Evolutionary conservation across 2,329 filamentous ascomycete genomes (phyloP).

Genomic region (Paraphaeosphaeria sporulosa): DNA sequence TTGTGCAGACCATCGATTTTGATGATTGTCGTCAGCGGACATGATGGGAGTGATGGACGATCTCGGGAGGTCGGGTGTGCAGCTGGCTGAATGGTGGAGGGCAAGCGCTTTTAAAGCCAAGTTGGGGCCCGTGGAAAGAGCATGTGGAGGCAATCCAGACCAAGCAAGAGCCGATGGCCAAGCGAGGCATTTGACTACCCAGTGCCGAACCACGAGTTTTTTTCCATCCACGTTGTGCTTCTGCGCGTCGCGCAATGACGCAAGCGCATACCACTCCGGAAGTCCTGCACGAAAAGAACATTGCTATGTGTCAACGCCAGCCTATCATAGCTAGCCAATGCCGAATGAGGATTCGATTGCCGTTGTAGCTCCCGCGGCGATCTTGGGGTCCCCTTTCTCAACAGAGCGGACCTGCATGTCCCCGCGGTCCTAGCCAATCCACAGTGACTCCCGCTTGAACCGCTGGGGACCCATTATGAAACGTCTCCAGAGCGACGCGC

Average conservation of each 20-base stretch:
- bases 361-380: conserved; percentile 1
- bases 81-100: background rate
- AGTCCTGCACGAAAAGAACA: background rate
- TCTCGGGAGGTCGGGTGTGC: background rate
- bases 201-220: background rate
- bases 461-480: background rate
- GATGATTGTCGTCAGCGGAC: background rate
- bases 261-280: background rate
- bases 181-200: background rate
- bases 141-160: background rate
- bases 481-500: background rate
- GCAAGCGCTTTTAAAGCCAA: conserved; percentile 4
- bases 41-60: conserved; percentile 6
- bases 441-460: background rate
- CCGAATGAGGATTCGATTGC: background rate
- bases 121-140: background rate
- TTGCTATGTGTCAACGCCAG: conserved; percentile 8
- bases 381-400: conserved; percentile 2
- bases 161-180: background rate
- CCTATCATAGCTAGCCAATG: background rate
- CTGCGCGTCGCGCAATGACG: conserved; percentile 7
- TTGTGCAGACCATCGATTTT: conserved; percentile 1
- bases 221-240: background rate
- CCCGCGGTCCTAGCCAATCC: background rate
- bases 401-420: conserved; percentile 7